phyloP scores from a whole-genome alignment of 495 filamentous ascomycete genomes.

The Geopyxis carbonaria region DNA sequence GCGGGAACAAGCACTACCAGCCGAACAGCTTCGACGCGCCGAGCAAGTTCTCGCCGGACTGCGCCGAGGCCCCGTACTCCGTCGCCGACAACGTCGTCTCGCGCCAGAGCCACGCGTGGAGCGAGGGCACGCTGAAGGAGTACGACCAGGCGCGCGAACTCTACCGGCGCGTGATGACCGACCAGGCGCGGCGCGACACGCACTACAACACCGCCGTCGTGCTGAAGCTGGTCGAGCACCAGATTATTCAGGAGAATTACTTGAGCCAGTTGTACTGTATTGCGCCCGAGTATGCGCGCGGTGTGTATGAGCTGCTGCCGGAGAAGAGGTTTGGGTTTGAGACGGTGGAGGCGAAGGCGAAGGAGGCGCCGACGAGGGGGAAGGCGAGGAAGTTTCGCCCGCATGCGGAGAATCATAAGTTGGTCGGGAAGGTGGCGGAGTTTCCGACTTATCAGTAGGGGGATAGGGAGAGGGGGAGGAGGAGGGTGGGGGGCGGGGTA shows the following conservation, averaged over 20 bases:
- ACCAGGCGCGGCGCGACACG: conserved; percentile 29
- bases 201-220: conserved; percentile 33
- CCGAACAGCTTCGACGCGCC: conserved; percentile 40
- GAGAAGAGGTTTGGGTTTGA: conserved; percentile 31
- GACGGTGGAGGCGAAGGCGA: conserved; percentile 28
- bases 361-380: conserved; percentile 25
- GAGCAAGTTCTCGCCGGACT: conserved; percentile 40
- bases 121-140: conserved; percentile 37
- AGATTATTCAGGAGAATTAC: conserved; percentile 33
- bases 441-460: too few species aligned
- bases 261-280: conserved; percentile 39
- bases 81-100: conserved; percentile 35
- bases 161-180: conserved; percentile 33
- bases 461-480: too few species aligned
- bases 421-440: too few species aligned
- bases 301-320: conserved; percentile 32
- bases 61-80: conserved; percentile 35
- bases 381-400: conserved; percentile 37
- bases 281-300: conserved; percentile 31
- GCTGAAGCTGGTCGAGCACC: conserved; percentile 27
- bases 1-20: conserved; percentile 36
- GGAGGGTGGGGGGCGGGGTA: too few species aligned
- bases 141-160: conserved; percentile 38
- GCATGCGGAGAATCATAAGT: too few species aligned
- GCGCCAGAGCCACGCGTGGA: conserved; percentile 38